These are phyloP conservation scores for Penicillium lagena DNA, from an alignment of 495 filamentous ascomycete genomes.

Conservation along the genomic window DNA sequence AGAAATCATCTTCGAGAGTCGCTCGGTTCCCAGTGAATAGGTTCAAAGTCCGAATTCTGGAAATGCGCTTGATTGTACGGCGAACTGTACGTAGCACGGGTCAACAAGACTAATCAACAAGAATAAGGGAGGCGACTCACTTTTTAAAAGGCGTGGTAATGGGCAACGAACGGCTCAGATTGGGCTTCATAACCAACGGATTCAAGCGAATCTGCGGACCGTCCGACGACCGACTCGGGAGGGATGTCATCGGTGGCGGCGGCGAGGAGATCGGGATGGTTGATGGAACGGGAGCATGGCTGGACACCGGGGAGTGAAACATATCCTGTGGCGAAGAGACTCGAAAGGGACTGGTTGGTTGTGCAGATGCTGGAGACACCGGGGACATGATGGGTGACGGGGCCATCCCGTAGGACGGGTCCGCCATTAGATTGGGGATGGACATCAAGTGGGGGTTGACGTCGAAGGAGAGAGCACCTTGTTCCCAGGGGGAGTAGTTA, in stretches of 20 bases:
- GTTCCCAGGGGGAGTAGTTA: constrained; percentile 35
- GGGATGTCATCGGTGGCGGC: constrained; percentile 29
- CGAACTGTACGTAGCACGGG: constrained; percentile 52
- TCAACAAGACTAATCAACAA: constrained; percentile 29
- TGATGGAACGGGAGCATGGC: constrained; percentile 20
- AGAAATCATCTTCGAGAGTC: constrained; percentile 24
- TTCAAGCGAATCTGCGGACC: constrained; percentile 42
- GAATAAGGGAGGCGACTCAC: constrained; percentile 11
- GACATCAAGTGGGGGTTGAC: constrained; percentile 47
- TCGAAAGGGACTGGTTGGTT: constrained; percentile 32
- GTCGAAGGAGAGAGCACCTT: constrained; percentile 42
- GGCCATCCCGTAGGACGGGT: constrained; percentile 30
- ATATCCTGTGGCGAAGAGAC: constrained; percentile 35
- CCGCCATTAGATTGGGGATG: constrained; percentile 40
- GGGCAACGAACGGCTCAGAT: constrained; percentile 36
- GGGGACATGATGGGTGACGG: constrained; percentile 28
- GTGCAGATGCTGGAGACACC: constrained; percentile 36
- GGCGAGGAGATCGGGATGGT: constrained; percentile 26
- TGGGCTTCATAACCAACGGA: constrained; percentile 42
- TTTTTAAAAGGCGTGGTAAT: constrained; percentile 42
- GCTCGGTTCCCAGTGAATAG: constrained; percentile 43
- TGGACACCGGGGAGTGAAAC: constrained; percentile 31
- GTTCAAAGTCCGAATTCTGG: constrained; percentile 79
- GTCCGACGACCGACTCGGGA: constrained; percentile 32
- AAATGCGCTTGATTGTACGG: constrained; percentile 82